Evolutionary conservation across 345 rosid species (phyloP).

Genomic region (Hirschfeldia incana): DNA sequence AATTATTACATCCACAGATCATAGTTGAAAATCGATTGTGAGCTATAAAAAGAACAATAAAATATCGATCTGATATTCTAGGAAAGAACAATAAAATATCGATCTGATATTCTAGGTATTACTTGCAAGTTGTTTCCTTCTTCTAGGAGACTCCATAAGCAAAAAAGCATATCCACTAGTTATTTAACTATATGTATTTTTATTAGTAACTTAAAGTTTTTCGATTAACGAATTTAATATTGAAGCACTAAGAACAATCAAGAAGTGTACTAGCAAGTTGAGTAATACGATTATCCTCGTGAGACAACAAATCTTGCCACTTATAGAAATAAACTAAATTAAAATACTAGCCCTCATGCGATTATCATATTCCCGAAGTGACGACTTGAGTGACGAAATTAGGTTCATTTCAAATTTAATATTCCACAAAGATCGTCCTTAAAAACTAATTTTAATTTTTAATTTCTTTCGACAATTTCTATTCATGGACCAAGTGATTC

Average conservation of each 20-base stretch:
- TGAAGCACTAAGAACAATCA: constrained; percentile 42
- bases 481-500: constrained; percentile 33
- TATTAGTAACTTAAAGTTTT: constrained; percentile 12
- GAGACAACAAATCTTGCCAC: constrained; percentile 37
- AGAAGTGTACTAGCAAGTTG: constrained; percentile 43
- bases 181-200: constrained; percentile 13
- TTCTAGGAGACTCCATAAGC: constrained; percentile 37
- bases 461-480: constrained; percentile 29
- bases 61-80: constrained; percentile 34
- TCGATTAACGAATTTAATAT: constrained; percentile 24
- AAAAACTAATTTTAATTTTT: not conserved
- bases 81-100: constrained; percentile 14
- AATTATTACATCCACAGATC: constrained; percentile 4
- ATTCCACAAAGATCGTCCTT: constrained; percentile 27
- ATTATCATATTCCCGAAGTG: constrained; percentile 32
- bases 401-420: constrained; percentile 27
- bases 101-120: constrained; percentile 35
- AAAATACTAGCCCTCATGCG: constrained; percentile 37
- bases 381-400: constrained; percentile 45
- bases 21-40: not conserved
- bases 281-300: constrained; percentile 35
- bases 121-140: constrained; percentile 33
- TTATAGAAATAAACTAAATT: constrained; percentile 34
- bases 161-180: constrained; percentile 38
- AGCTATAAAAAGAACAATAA: constrained; percentile 4